These are phyloP conservation scores for Ascocoryne sarcoides DNA, from an alignment of 2,329 filamentous ascomycete genomes.

Conservation along the genomic window DNA sequence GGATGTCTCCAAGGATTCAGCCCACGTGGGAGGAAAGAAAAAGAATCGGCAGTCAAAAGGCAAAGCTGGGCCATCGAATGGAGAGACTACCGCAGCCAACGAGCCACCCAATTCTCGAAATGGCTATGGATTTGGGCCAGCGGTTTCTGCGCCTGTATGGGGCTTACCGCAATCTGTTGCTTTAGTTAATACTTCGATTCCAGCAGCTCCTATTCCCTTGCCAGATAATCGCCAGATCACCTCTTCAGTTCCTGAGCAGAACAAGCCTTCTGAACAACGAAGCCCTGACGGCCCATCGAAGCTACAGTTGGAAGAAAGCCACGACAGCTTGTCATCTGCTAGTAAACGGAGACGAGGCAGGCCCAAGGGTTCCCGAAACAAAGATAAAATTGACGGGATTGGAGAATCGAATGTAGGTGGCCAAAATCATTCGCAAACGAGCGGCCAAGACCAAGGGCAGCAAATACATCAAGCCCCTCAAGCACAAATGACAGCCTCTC, in stretches of 20 bases:
- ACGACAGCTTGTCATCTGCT: slow-evolving; percentile 13
- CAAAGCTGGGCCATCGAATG: slow-evolving; percentile 7
- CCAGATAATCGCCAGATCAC: slow-evolving; percentile 6
- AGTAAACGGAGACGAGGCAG: slow-evolving; percentile 32
- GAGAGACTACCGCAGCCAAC: slow-evolving; percentile 4
- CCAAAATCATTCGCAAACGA: slow-evolving; percentile 2
- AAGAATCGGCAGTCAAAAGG: slow-evolving; percentile 20
- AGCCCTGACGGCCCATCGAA: slow-evolving; percentile 16
- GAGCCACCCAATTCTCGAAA: slow-evolving; percentile 25
- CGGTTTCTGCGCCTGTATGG: slow-evolving; percentile 25
- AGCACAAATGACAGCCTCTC: slow-evolving; percentile 8
- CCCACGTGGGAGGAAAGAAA: slow-evolving; percentile 16
- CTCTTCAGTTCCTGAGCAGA: slow-evolving; percentile 7
- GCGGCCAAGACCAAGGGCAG: slow-evolving; percentile 4
- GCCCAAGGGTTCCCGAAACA: slow-evolving; percentile 45
- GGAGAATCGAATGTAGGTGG: slow-evolving; percentile 10
- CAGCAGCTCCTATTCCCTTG: slow-evolving; percentile 9
- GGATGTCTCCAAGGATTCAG: slow-evolving; percentile 12
- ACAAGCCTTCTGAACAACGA: slow-evolving; percentile 10
- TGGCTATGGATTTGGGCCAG: slow-evolving; percentile 25
- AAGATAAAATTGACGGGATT: slow-evolving; percentile 22
- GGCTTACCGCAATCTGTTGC: slow-evolving; percentile 23
- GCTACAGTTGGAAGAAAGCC: slow-evolving; percentile 12
- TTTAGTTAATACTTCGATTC: slow-evolving; percentile 20
- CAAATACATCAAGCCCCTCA: slow-evolving; percentile 14